Conservation (phyloP, 2,329 filamentous ascomycete species). For the Neofusicoccum sp. region DNA sequence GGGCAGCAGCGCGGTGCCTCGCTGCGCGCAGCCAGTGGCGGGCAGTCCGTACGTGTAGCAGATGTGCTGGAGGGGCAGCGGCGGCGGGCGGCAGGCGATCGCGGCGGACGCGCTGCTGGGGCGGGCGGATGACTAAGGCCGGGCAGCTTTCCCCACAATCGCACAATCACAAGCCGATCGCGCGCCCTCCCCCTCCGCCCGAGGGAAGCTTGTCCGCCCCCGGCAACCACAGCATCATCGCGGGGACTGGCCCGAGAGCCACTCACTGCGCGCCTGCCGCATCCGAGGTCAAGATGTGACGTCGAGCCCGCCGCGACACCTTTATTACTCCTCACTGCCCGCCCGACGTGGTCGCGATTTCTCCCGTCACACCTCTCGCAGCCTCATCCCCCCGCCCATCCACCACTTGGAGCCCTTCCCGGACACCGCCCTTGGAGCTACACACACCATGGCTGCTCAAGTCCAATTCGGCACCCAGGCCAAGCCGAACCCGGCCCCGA, state of each 20-base stretch:
- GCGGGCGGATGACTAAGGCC: constrained; percentile 10
- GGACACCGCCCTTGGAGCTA: neutral
- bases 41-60: too few relatives aligned
- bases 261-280: constrained; percentile 5
- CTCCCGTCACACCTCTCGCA: neutral
- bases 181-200: constrained; percentile 15
- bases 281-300: constrained; percentile 18
- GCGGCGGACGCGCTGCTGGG: too few relatives aligned
- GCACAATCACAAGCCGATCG: constrained; percentile 18
- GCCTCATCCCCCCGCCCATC: neutral
- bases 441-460: constrained; percentile 13
- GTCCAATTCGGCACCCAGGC: constrained; percentile 17
- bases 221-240: constrained; percentile 8
- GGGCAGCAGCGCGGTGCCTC: too few relatives aligned
- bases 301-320: neutral
- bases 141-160: constrained; percentile 8
- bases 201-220: constrained; percentile 14
- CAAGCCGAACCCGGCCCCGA: constrained; percentile 58
- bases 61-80: too few relatives aligned
- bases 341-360: neutral
- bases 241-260: neutral
- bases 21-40: too few relatives aligned
- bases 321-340: constrained; percentile 12
- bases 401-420: constrained; percentile 1
- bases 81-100: neutral